phyloP scores from a whole-genome alignment of 2,329 filamentous ascomycete genomes.

The Alternaria novae-zelandiae region DNA sequence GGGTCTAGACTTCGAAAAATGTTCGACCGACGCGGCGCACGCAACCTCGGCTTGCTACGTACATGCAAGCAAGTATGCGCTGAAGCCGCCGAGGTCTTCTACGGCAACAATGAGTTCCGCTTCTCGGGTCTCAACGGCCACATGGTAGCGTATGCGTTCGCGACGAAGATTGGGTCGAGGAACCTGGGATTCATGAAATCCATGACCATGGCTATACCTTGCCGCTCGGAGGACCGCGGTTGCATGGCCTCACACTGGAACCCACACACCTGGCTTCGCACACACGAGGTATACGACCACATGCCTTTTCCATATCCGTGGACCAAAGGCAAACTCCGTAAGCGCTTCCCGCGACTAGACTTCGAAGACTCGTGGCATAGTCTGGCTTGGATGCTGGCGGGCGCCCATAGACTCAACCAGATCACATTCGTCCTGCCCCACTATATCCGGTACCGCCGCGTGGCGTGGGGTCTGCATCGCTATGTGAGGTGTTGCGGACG shows the following conservation, averaged over 20 bases:
- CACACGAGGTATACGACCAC: background rate
- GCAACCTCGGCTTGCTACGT: conserved; percentile 11
- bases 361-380: background rate
- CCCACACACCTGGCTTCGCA: background rate
- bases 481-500: background rate
- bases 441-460: background rate
- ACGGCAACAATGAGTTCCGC: conserved; percentile 19
- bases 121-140: conserved; percentile 16
- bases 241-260: background rate
- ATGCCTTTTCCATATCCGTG: background rate
- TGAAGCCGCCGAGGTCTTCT: conserved; percentile 17
- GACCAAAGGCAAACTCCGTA: background rate
- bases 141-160: conserved; percentile 8
- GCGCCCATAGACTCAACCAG: background rate
- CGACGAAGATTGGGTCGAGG: background rate
- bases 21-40: background rate
- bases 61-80: conserved; percentile 2
- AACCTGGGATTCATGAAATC: background rate
- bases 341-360: background rate
- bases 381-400: background rate
- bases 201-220: background rate
- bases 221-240: background rate
- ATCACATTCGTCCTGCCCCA: background rate
- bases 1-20: background rate
- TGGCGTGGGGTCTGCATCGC: background rate